Evolutionary conservation across 1,139 yeast genomes (phyloP), one percentile per base, ranked within the genome.

Genomic region (Debaryomyces singareniensis): DNA sequence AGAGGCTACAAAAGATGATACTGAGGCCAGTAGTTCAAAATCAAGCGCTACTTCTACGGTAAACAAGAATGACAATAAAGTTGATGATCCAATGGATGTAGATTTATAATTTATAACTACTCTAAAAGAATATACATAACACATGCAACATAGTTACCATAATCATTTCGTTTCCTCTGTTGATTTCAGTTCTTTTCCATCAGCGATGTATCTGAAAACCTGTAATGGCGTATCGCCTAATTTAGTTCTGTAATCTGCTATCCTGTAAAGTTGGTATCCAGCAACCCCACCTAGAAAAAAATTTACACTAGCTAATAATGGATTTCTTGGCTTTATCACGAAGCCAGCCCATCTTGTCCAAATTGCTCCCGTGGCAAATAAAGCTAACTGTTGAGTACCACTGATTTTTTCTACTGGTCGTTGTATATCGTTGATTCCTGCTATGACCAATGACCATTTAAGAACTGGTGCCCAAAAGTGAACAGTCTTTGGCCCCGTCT

Each of bases 331-430:
- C 46, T 67, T 78, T 53, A 91, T 91, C 39, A 87, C 93, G 58
- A 87, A 75, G 2, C 71, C 73, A 20, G 96, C 89, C 98, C 98
- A 91, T 55, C 98, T 78, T 27, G 98, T 91, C 98, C 98, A 91
- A 47, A 91, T 87, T 33, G 75, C 77, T 34, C 97, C 98, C 1
- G 98, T 91, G 29, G 91, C 91, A 46, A 84, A 71, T 36, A 91
- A 68, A 1, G 98, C 95, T 38, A 82, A 55, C 55, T 85, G 95
- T 58, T 91, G 98, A 16, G 96, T 81, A 34, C 96, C 96, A 29
- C 91, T 78, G 33, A 91, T 67, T 47, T 81, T 81, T 50, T 89
- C 96, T 25, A 86, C 95, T 3, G 97, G 97, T 61, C 97, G 78
- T 44, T 75, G 72, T 39, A 82, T 65, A 57, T 91, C 98, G 50